A percentile compares a stretch with the other conserved stretches of the same genome.
Conservation (phyloP, 1,284 basidiomycete genomes). For the Athelia sp. region DNA sequence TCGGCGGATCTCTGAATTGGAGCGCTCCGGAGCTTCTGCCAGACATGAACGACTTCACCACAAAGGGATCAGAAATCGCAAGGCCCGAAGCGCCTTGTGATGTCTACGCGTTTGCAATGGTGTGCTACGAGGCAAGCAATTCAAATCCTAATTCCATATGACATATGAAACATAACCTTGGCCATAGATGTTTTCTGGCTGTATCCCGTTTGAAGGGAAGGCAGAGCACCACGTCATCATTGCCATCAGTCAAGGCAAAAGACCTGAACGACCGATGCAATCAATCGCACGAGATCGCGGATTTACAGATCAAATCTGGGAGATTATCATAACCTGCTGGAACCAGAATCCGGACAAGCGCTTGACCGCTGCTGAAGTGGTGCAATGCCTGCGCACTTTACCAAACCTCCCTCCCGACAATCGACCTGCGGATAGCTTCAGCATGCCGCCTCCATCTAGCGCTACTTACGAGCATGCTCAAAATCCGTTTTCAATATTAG, state of each 20-base stretch:
- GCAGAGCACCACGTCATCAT: not conserved
- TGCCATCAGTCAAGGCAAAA: not conserved
- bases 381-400: not conserved
- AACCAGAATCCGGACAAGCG: not conserved
- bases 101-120: not conserved
- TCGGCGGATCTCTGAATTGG: not conserved
- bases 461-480: too few relatives aligned
- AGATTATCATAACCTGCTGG: not conserved
- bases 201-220: not conserved
- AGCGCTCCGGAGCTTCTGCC: not conserved
- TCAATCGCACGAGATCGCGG: not conserved
- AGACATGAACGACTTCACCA: too few relatives aligned
- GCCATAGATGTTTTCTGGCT: not conserved
- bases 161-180: not conserved
- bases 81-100: not conserved
- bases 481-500: too few relatives aligned
- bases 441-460: too few relatives aligned
- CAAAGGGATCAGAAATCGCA: not conserved
- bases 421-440: not conserved
- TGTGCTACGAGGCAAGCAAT: not conserved
- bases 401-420: not conserved
- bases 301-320: not conserved
- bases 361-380: not conserved
- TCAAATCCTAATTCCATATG: too few relatives aligned
- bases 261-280: not conserved